phyloP scores from a whole-genome alignment of 225 moss, liverwort and hornwort species.

The Anthoceros angustus region DNA sequence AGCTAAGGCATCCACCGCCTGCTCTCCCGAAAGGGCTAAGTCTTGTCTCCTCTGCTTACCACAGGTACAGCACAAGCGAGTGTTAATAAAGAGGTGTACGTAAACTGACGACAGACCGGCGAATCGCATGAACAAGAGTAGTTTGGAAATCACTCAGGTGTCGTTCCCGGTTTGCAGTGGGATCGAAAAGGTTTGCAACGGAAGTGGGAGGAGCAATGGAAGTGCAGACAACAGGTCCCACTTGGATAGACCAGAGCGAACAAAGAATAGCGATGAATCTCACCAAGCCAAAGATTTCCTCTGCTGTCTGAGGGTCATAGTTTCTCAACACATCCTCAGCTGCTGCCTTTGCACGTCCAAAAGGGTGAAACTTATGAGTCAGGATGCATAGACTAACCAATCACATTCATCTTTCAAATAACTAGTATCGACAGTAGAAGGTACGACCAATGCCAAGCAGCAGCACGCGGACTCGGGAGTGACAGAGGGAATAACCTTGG shows the following conservation, averaged over 20 bases:
- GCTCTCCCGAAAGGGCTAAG: not conserved
- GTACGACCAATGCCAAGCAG: not conserved
- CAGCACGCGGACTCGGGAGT: not conserved
- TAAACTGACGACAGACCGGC: no score
- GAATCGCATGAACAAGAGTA: no score
- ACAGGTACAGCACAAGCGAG: not conserved
- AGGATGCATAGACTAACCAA: constrained; percentile 1
- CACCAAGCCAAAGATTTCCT: not conserved
- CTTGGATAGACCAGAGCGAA: not conserved
- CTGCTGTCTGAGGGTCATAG: not conserved
- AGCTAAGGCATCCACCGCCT: not conserved
- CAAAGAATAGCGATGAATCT: not conserved
- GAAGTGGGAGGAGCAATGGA: not conserved
- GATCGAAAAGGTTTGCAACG: no score
- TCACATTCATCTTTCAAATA: no score
- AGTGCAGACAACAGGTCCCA: no score
- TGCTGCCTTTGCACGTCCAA: constrained; percentile 1
- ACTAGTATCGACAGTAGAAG: no score
- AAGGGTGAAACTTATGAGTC: not conserved
- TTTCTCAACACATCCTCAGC: not conserved
- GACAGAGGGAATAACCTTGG: not conserved
- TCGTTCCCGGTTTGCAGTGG: no score
- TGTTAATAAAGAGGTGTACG: no score
- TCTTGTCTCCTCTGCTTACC: not conserved
- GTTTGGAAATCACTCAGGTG: no score